Evolutionary conservation across 78 protist genomes (phyloP), one percentile per base, ranked within the genome.

Genomic region (Guillardia theta): DNA sequence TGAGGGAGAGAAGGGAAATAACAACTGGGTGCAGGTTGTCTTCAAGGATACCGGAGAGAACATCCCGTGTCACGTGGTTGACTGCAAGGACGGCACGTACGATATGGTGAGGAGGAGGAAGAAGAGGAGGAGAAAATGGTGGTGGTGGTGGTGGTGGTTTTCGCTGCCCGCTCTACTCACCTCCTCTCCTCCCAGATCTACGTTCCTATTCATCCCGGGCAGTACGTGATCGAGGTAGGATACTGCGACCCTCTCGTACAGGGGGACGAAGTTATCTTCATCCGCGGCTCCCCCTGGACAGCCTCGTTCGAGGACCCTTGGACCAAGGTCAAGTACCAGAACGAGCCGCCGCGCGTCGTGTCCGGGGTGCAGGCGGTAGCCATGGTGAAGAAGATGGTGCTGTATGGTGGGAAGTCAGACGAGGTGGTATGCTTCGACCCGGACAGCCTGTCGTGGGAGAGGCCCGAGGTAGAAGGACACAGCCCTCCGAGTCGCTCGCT

Each of bases 231-330:
- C 45, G 87, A 70, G 43, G 44, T 78, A 10, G 90, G 50, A 10
- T 78, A 78, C 90, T 37, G 48, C 48, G 90, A 78, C 90, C 90
- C 90, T 9, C 87, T 70, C 41, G 53, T 78, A 27, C 90, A 78
- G 33, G 90, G 90, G 6, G 33, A 78, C 24, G 87, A 70, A 43
- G 90, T 88, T 15, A 48, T 88, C 12, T 33, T 64, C 0, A 27
- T 88, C 53, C 93, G 93, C 48, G 93, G 93, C 6, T 48, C 76
- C 48, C 93, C 93, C 2, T 88, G 93, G 93, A 46, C 3, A 4
- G 93, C 41, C 41, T n/a, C 43, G 15, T 88, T 88, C 62, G 93
- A 88, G 45, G 64, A 88, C 41, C 93, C 93, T 27, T 88, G 93
- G 93, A 48, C 15, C 39, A 45, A 88, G 76, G 76, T 36, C 37